Conservation (phyloP, 176 grass and related monocot genomes). For the Miscanthus lutarioriparius region DNA sequence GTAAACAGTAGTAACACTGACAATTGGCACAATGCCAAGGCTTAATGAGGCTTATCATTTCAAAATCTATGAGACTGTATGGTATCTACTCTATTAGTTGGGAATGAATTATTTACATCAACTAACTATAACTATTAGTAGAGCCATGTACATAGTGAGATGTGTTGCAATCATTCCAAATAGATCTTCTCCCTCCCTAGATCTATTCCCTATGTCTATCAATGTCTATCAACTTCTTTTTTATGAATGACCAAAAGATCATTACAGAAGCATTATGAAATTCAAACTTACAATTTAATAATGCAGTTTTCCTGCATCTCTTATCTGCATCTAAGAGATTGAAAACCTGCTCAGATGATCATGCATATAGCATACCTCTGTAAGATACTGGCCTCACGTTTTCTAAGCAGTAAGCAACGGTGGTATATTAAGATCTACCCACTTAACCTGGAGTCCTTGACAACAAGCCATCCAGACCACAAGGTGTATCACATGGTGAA, state of each 20-base stretch:
- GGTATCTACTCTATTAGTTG: neutral
- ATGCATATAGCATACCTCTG: neutral
- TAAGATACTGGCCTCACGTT: neutral
- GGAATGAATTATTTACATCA: neutral
- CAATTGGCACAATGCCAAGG: neutral
- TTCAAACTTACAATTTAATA: neutral
- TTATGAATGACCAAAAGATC: neutral
- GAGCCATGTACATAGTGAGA: neutral
- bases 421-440: constrained; percentile 21
- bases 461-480: neutral
- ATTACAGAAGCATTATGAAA: neutral
- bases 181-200: neutral
- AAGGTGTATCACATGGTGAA: neutral
- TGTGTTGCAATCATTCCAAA: neutral
- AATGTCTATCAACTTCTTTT: neutral
- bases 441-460: constrained; percentile 12
- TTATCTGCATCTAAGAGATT: constrained; percentile 6
- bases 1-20: neutral
- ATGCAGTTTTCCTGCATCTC: neutral
- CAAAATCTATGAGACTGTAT: neutral
- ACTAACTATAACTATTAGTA: neutral
- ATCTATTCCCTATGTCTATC: neutral
- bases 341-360: constrained; percentile 2
- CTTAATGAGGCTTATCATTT: neutral
- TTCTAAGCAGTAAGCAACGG: constrained; percentile 11